A percentile compares a stretch with the other conserved stretches of the same genome.
These are phyloP conservation scores for Sparassis latifolia DNA, from an alignment of 1,284 basidiomycete species.

Conservation along the genomic window DNA sequence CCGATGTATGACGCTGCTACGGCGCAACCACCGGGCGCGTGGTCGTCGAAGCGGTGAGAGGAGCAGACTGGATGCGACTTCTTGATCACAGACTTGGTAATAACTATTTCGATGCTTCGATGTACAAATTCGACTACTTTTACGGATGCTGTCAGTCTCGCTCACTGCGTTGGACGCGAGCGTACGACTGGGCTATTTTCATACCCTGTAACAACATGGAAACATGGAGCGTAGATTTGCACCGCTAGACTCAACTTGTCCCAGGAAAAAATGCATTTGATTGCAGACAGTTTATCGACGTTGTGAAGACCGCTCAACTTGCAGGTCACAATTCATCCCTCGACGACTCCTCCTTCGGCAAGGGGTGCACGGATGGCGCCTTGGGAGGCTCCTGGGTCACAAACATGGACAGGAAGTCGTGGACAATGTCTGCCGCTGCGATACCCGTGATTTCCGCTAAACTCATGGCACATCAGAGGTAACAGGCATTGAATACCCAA, in stretches of 20 bases:
- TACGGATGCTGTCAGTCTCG: too few species aligned
- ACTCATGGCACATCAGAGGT: not conserved
- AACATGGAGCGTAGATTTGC: too few species aligned
- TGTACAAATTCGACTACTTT: too few species aligned
- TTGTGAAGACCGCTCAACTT: too few species aligned
- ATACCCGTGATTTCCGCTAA: conserved; percentile 67
- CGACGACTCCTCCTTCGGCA: conserved; percentile 22
- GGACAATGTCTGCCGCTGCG: conserved; percentile 65
- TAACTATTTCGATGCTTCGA: too few species aligned
- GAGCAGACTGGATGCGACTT: not conserved
- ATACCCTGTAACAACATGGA: too few species aligned
- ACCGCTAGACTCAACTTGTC: too few species aligned
- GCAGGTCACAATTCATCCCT: not conserved
- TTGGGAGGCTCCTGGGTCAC: conserved; percentile 32
- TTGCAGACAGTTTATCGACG: too few species aligned
- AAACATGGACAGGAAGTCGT: conserved; percentile 64
- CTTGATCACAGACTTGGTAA: too few species aligned
- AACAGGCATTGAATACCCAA: not conserved
- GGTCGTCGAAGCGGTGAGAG: conserved; percentile 37
- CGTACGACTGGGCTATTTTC: too few species aligned
- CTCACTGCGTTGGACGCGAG: too few species aligned
- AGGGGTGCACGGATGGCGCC: conserved; percentile 12
- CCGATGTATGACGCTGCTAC: conserved; percentile 55
- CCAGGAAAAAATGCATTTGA: too few species aligned
- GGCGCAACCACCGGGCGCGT: conserved; percentile 41